These are phyloP conservation scores for Chaetomium tenue DNA, from an alignment of 495 filamentous ascomycete genomes.

Conservation along the genomic window DNA sequence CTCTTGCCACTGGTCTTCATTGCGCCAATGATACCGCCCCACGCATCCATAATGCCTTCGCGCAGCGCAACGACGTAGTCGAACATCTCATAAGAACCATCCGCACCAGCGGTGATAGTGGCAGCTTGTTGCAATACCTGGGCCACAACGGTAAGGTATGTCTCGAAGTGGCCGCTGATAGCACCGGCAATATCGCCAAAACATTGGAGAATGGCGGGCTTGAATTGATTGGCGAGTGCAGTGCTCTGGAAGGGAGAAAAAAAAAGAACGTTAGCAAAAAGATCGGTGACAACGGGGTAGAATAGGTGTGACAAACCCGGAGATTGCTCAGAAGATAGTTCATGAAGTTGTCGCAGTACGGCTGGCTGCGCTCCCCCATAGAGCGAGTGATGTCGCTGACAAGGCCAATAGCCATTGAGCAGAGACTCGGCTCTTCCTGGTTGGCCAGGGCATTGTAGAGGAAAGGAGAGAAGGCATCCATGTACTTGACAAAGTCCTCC, in stretches of 20 bases:
- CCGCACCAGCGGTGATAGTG: slow-evolving; percentile 65
- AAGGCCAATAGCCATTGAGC: slow-evolving; percentile 94
- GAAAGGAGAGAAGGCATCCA: slow-evolving; percentile 89
- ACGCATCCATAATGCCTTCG: slow-evolving; percentile 98
- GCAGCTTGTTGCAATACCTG: slow-evolving; percentile 92
- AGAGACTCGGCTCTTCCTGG: slow-evolving; percentile 89
- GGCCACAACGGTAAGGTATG: slow-evolving; percentile 86
- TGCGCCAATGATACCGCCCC: slow-evolving; percentile 91
- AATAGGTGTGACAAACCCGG: slow-evolving; percentile 56
- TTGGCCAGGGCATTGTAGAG: slow-evolving; percentile 90
- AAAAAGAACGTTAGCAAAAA: slow-evolving; percentile 23
- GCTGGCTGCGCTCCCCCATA: slow-evolving; percentile 82
- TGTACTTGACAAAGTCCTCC: slow-evolving; percentile 90
- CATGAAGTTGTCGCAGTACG: slow-evolving; percentile 96
- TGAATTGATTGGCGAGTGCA: slow-evolving; percentile 87
- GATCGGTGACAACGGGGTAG: not conserved
- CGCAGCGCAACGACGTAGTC: slow-evolving; percentile 93
- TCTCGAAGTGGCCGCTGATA: slow-evolving; percentile 88
- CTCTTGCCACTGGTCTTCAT: slow-evolving; percentile 80
- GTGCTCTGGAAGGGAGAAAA: slow-evolving; percentile 57
- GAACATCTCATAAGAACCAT: slow-evolving; percentile 82
- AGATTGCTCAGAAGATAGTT: slow-evolving; percentile 91
- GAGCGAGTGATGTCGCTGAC: slow-evolving; percentile 95
- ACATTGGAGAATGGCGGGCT: slow-evolving; percentile 94
- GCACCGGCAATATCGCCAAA: slow-evolving; percentile 98